Evolutionary conservation across 2,329 filamentous ascomycete species (phyloP).

Genomic region (Alternaria hordeiaustralica): DNA sequence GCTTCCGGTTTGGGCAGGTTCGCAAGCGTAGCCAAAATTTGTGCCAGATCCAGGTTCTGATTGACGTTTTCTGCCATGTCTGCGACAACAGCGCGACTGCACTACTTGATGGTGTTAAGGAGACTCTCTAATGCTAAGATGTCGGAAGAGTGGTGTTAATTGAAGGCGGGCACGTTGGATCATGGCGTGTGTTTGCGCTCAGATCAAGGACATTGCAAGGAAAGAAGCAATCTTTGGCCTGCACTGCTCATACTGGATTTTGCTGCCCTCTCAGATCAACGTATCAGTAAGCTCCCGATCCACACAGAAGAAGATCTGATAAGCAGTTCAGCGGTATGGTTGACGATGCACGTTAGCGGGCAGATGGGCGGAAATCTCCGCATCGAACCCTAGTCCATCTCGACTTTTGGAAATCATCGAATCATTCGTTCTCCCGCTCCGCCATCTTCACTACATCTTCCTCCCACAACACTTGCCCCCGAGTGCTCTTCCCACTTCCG

Average conservation of each 20-base stretch:
- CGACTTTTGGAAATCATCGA: slow-evolving; percentile 43
- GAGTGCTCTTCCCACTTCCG: slow-evolving; percentile 6
- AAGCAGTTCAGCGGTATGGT: neutral
- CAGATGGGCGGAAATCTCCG: slow-evolving; percentile 36
- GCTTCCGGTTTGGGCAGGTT: slow-evolving; percentile 30
- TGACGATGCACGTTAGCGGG: slow-evolving; percentile 15
- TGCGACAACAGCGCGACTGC: neutral
- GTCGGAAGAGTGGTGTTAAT: neutral
- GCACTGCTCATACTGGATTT: neutral
- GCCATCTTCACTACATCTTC: slow-evolving; percentile 19
- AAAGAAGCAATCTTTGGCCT: neutral
- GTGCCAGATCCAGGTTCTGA: slow-evolving; percentile 39
- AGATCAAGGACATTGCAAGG: slow-evolving; percentile 11
- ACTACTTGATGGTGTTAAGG: neutral
- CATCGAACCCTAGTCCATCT: slow-evolving; percentile 29
- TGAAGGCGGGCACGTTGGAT: neutral
- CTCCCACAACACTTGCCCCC: slow-evolving; percentile 9
- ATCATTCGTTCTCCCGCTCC: slow-evolving; percentile 38
- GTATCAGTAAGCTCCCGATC: neutral
- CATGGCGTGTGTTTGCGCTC: slow-evolving; percentile 19
- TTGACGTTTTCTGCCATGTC: slow-evolving; percentile 41
- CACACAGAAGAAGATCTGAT: neutral
- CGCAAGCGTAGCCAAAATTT: slow-evolving; percentile 45
- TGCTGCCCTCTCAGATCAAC: neutral
- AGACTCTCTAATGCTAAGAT: neutral